phyloP scores from a whole-genome alignment of 805 yeast genomes.

The Schwanniomyces pseudopolymorphus region DNA sequence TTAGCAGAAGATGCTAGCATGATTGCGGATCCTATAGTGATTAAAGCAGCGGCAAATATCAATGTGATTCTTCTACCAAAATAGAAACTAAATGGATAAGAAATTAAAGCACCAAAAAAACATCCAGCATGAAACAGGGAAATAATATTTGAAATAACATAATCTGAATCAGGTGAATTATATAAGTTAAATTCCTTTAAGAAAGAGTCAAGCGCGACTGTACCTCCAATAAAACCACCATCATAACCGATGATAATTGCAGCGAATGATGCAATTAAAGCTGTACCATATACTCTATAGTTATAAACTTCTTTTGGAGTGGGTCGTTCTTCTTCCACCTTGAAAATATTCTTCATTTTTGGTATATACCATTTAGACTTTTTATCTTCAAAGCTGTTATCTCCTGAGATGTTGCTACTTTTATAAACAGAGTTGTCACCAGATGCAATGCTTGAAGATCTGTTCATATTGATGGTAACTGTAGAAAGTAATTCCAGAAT shows the following conservation, averaged over 20 bases:
- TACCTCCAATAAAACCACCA: constrained; percentile 42
- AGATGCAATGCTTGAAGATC: background rate
- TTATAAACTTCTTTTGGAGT: constrained; percentile 40
- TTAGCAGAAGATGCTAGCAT: constrained; percentile 30
- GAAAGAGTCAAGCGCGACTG: constrained; percentile 34
- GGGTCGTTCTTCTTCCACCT: constrained; percentile 36
- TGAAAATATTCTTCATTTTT: constrained; percentile 13
- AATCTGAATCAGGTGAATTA: constrained; percentile 16
- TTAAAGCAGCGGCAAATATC: constrained; percentile 28
- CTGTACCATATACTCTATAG: constrained; percentile 31
- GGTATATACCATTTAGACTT: background rate
- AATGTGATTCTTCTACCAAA: constrained; percentile 32
- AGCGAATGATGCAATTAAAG: constrained; percentile 37
- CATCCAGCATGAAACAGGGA: constrained; percentile 42
- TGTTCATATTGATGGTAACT: background rate
- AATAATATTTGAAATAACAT: constrained; percentile 31
- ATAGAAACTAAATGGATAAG: constrained; percentile 35
- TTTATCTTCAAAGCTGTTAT: background rate
- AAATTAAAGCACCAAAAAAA: constrained; percentile 37
- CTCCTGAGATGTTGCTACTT: background rate
- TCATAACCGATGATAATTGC: constrained; percentile 43
- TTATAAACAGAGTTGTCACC: background rate
- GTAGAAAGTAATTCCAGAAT: too few species aligned
- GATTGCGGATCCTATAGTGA: constrained; percentile 37
- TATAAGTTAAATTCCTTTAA: constrained; percentile 31